Evolutionary conservation across 371 early-diverging fungal species (phyloP).

Genomic region (Mortierella sp.): DNA sequence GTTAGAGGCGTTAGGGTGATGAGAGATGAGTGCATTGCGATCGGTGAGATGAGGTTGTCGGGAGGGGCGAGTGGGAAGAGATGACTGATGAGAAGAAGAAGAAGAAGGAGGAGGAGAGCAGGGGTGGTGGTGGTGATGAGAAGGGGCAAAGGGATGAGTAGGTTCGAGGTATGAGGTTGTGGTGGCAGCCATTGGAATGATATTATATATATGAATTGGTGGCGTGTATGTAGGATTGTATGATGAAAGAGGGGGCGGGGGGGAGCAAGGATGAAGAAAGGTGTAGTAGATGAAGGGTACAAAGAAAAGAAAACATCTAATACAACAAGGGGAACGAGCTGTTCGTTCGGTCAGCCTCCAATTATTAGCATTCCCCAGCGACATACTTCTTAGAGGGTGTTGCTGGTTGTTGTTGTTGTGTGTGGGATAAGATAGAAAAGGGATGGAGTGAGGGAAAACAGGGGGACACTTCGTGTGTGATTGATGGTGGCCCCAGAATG

Average conservation of each 20-base stretch:
- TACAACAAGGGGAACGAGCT: not conserved
- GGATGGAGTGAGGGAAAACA: not conserved
- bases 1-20: conserved; percentile 35
- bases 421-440: not conserved
- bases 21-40: conserved; percentile 19
- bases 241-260: not conserved
- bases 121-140: not conserved
- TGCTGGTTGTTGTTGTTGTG: not conserved
- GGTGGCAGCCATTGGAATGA: not conserved
- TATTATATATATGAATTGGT: not conserved
- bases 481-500: conserved; percentile 1
- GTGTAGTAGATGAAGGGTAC: not conserved
- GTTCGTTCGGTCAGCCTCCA: not conserved
- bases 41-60: not conserved
- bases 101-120: not conserved
- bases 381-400: not conserved
- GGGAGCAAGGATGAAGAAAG: not conserved
- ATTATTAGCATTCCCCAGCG: not conserved
- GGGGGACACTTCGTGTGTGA: not conserved
- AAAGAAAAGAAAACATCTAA: not conserved
- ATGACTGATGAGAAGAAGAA: not conserved
- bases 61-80: not conserved
- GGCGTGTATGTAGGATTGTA: not conserved
- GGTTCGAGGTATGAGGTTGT: not conserved
- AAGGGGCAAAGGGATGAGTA: not conserved